Evolutionary conservation across 148 eudicot species (phyloP).

Genomic region (Rhododendron kiyosumense): DNA sequence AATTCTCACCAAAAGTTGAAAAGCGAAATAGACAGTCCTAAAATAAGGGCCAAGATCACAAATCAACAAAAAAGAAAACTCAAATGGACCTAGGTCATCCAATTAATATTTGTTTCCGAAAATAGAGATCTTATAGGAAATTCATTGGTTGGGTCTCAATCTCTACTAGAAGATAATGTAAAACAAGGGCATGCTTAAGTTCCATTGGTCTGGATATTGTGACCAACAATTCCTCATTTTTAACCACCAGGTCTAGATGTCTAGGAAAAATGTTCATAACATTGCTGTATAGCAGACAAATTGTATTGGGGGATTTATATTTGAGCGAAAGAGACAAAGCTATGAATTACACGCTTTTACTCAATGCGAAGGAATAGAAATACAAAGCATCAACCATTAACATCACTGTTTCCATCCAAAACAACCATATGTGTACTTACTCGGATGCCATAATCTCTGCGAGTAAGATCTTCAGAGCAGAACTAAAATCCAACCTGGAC

Average conservation of each 20-base stretch:
- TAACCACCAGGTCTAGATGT: background rate
- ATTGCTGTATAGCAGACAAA: background rate
- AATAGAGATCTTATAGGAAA: background rate
- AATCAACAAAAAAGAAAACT: background rate
- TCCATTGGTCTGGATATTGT: background rate
- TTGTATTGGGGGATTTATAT: background rate
- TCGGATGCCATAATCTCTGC: constrained; percentile 90
- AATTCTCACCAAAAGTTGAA: background rate
- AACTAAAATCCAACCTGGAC: constrained; percentile 87
- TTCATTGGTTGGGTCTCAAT: background rate
- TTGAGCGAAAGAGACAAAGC: background rate
- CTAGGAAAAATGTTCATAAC: background rate
- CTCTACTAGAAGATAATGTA: background rate
- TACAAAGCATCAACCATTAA: background rate
- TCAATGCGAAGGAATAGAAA: background rate
- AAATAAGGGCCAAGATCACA: background rate
- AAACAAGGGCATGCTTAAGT: background rate
- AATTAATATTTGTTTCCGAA: background rate
- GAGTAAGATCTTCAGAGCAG: constrained; percentile 87
- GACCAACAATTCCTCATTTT: background rate
- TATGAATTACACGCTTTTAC: background rate
- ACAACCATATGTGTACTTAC: constrained; percentile 41
- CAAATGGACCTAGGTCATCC: background rate
- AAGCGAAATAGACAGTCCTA: background rate
- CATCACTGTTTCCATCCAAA: background rate